phyloP scores from a whole-genome alignment of 305 asterid genomes.

The Solanum hybrid region DNA sequence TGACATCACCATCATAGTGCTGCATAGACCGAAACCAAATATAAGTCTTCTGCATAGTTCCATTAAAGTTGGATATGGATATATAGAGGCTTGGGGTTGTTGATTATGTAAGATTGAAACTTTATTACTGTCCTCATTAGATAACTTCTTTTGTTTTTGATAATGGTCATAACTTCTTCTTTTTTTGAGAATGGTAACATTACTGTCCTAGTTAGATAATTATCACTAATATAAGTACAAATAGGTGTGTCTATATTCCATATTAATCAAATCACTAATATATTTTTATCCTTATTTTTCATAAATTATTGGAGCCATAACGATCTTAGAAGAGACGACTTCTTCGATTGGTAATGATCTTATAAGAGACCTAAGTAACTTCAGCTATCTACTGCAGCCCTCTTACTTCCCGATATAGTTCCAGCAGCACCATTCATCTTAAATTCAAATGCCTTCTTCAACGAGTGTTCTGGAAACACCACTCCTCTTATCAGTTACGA shows the following conservation, averaged over 20 bases:
- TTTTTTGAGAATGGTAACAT: background rate
- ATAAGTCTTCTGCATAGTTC: background rate
- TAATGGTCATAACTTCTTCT: background rate
- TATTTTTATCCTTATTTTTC: background rate
- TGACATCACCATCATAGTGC: conserved; percentile 86
- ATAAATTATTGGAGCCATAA: background rate
- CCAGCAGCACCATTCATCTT: background rate
- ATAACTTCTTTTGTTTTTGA: background rate
- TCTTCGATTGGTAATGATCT: background rate
- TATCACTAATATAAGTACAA: background rate
- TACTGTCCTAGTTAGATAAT: background rate
- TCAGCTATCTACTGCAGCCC: background rate
- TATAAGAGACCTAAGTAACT: background rate
- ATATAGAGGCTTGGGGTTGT: background rate
- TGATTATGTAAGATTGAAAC: background rate
- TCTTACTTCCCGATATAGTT: background rate
- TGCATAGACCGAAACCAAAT: conserved; percentile 21
- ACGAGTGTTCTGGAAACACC: background rate
- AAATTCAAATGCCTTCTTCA: background rate
- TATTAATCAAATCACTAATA: background rate
- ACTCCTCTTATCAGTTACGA: background rate
- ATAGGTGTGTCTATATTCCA: background rate
- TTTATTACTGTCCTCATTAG: background rate
- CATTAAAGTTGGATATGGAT: background rate
- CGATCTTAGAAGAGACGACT: background rate